Conservation (phyloP, 2,329 filamentous ascomycete species). For the Aciculosporium take region DNA sequence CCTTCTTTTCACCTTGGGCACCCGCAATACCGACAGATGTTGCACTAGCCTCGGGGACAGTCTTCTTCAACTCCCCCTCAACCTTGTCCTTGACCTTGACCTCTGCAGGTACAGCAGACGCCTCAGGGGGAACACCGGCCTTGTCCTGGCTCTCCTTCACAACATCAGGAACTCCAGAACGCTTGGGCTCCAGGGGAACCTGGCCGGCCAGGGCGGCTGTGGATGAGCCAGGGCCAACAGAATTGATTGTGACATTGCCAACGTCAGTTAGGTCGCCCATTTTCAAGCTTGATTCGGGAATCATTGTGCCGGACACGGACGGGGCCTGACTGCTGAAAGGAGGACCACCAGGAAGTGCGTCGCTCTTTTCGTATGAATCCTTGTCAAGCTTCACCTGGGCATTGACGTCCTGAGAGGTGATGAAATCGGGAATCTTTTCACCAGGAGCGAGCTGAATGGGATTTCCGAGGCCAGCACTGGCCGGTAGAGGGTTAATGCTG, state of each 20-base stretch:
- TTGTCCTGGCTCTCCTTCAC: constrained; percentile 61
- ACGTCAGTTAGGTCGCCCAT: constrained; percentile 33
- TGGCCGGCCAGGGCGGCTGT: constrained; percentile 55
- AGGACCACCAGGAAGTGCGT: constrained; percentile 39
- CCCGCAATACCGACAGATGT: constrained; percentile 42
- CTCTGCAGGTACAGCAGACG: constrained; percentile 48
- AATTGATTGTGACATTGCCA: constrained; percentile 29
- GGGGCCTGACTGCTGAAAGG: constrained; percentile 30
- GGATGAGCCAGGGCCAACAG: constrained; percentile 41
- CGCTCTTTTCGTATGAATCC: constrained; percentile 74
- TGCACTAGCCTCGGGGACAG: constrained; percentile 45
- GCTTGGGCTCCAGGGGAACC: constrained; percentile 46
- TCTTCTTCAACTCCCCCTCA: constrained; percentile 55
- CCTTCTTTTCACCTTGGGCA: constrained; percentile 38
- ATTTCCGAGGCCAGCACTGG: constrained; percentile 53
- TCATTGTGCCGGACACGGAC: constrained; percentile 46
- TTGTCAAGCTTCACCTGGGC: constrained; percentile 64
- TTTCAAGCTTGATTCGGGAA: constrained; percentile 72
- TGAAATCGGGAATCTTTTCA: constrained; percentile 60
- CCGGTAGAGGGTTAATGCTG: constrained; percentile 47
- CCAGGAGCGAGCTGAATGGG: constrained; percentile 67
- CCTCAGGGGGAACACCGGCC: constrained; percentile 50
- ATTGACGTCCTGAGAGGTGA: constrained; percentile 55
- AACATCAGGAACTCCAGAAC: constrained; percentile 20
- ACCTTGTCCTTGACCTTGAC: constrained; percentile 58